Conservation (phyloP, 805 yeast genomes). For the Wickerhamomyces subpelliculosus region DNA sequence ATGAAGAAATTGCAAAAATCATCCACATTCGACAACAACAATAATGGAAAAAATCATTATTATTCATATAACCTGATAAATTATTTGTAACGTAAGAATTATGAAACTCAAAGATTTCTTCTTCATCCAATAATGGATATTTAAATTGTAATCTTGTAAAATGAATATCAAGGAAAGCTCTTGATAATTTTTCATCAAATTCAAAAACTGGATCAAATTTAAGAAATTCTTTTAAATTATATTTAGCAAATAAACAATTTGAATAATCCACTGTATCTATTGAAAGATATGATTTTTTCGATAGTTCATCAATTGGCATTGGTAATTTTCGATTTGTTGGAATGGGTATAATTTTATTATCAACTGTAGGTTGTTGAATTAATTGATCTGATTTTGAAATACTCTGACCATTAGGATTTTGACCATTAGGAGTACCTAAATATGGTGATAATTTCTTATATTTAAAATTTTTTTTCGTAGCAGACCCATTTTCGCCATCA, state of each 20-base stretch:
- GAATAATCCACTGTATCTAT: constrained; percentile 33
- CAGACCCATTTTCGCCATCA: constrained; percentile 18
- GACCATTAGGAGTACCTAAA: constrained; percentile 11
- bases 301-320: constrained; percentile 3
- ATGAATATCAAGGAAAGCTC: constrained; percentile 47
- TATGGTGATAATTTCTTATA: constrained; percentile 33
- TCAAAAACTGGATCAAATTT: constrained; percentile 44
- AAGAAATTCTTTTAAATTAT: constrained; percentile 39
- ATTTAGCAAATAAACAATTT: constrained; percentile 37
- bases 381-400: not conserved
- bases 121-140: constrained; percentile 48
- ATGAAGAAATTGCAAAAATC: constrained; percentile 44
- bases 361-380: constrained; percentile 5
- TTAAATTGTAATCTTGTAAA: constrained; percentile 50
- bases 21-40: constrained; percentile 51
- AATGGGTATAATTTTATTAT: constrained; percentile 6
- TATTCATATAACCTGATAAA: constrained; percentile 26
- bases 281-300: constrained; percentile 6
- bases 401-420: not conserved
- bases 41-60: constrained; percentile 41
- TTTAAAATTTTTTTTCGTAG: constrained; percentile 26
- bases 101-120: constrained; percentile 43
- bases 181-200: constrained; percentile 41
- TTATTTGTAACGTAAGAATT: constrained; percentile 36
- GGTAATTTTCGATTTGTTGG: constrained; percentile 11